These are phyloP conservation scores for Suhomyces wounanorum DNA, from an alignment of 1,139 yeast species.

Conservation along the genomic window DNA sequence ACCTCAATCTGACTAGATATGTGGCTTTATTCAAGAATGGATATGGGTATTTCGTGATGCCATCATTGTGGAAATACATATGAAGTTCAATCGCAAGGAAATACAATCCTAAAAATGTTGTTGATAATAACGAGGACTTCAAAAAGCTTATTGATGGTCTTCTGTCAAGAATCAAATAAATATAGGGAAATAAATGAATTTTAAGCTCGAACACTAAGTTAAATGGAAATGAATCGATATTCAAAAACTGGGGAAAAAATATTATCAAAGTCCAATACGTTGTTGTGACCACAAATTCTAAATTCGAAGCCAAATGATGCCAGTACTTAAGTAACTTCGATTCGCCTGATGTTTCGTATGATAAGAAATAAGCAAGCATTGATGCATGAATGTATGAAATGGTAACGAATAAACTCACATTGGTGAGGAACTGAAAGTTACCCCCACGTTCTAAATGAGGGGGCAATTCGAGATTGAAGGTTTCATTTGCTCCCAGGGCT, in stretches of 20 bases:
- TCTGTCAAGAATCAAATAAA: constrained; percentile 13
- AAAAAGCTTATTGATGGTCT: constrained; percentile 7
- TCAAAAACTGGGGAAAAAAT: constrained; percentile 23
- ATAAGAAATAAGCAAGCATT: constrained; percentile 1
- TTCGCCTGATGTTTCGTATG: constrained; percentile 1
- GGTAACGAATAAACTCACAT: constrained; percentile 20
- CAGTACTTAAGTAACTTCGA: not conserved
- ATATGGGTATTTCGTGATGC: constrained; percentile 22
- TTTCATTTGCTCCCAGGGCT: constrained; percentile 5
- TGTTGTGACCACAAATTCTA: constrained; percentile 26
- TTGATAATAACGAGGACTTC: constrained; percentile 4
- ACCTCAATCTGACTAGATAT: constrained; percentile 9
- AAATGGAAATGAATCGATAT: constrained; percentile 23
- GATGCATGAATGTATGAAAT: constrained; percentile 13
- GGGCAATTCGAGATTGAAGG: constrained; percentile 22
- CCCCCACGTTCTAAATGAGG: constrained; percentile 22
- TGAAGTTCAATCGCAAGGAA: constrained; percentile 13
- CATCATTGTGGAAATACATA: constrained; percentile 11
- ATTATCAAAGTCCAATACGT: constrained; percentile 26
- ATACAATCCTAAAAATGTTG: constrained; percentile 7
- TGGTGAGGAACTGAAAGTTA: constrained; percentile 27
- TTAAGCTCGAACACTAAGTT: constrained; percentile 22
- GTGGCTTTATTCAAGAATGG: constrained; percentile 21
- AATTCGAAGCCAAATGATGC: constrained; percentile 18
- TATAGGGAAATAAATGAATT: constrained; percentile 28